Conservation (phyloP, 768 basidiomycete genomes). For the Termitomyces sp. region DNA sequence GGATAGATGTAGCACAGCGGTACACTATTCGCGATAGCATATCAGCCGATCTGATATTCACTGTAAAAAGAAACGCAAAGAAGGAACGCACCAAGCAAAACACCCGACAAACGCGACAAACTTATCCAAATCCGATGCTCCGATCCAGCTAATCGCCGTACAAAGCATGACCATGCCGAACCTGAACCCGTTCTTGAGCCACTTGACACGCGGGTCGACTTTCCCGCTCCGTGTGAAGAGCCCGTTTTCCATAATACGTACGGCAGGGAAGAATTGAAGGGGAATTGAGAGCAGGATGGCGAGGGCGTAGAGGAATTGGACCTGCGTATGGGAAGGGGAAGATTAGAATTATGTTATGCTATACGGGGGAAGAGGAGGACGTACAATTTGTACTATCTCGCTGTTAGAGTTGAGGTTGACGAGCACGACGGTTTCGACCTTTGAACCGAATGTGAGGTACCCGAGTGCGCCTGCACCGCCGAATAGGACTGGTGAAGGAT, state of each 20-base stretch:
- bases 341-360: neutral
- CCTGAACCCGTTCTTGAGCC: slow-evolving; percentile 92
- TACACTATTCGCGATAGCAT: slow-evolving; percentile 46
- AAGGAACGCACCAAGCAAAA: slow-evolving; percentile 77
- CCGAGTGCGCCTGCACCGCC: slow-evolving; percentile 85
- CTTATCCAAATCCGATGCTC: slow-evolving; percentile 90
- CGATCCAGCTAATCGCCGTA: slow-evolving; percentile 77
- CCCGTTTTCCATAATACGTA: slow-evolving; percentile 96
- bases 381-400: slow-evolving; percentile 84
- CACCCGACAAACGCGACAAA: slow-evolving; percentile 92
- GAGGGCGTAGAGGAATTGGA: slow-evolving; percentile 85
- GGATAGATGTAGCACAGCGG: slow-evolving; percentile 95
- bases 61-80: neutral
- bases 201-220: slow-evolving; percentile 76
- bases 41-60: neutral
- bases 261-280: slow-evolving; percentile 95
- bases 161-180: slow-evolving; percentile 75
- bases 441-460: slow-evolving; percentile 83
- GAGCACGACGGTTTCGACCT: slow-evolving; percentile 90
- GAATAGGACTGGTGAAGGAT: slow-evolving; percentile 57
- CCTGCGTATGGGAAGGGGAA: slow-evolving; percentile 34
- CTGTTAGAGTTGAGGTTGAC: slow-evolving; percentile 85
- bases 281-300: slow-evolving; percentile 92
- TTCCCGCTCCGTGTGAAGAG: slow-evolving; percentile 89
- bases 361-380: slow-evolving; percentile 21